Base-by-base conservation (phyloP, 352 stramenopile species). In the Pythium oligandrum region DNA sequence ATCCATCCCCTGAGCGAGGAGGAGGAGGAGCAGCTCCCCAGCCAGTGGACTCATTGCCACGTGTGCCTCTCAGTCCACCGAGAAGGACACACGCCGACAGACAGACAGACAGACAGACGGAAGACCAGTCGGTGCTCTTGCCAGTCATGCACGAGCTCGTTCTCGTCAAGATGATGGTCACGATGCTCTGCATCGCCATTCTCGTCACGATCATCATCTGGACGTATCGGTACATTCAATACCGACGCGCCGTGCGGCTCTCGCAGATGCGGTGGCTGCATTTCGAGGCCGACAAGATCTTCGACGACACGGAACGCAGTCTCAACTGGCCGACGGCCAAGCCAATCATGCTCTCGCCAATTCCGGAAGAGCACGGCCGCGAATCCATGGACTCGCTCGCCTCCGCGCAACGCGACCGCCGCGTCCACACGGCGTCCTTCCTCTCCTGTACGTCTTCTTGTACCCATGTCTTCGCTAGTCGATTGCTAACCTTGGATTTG, bases 211-310 rank as follows among this genome's bases (percentile, higher is more conserved):
- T 78, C 35, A 53, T 61, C 9, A 51, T 87, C 17, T 90, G 79
- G 79, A 48, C 75, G 12, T 86, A 77, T 47, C 70, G 75, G 34
- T 69, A 83, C 42, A 57, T 83, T 51, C 74, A 80, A 58, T 90
- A 88, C 64, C 74, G 76, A 7, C 68, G 72, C 48, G 74, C 76
- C 31, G 68, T 85, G 44, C 56, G 57, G 47, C 73, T 75, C 44
- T 83, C 79, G 33, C 79, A 88, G 46, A 75, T 71, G 61, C 76
- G 79, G 11, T 90, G 79, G 79, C 54, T 87, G 44, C 66, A 64
- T 31, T 86, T 80, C 61, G 75, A 86, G 2, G 53, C 72, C 5
- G 53, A 51, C 5, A 47, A 53, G 9, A 51, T 74, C 30, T 57
- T 70, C 40, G 63, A 55, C 2, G 63, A 74, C 36, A 60, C 64